These are phyloP conservation scores for Tricladium varicosporioides DNA, from an alignment of 2,329 filamentous ascomycete species.

Conservation along the genomic window DNA sequence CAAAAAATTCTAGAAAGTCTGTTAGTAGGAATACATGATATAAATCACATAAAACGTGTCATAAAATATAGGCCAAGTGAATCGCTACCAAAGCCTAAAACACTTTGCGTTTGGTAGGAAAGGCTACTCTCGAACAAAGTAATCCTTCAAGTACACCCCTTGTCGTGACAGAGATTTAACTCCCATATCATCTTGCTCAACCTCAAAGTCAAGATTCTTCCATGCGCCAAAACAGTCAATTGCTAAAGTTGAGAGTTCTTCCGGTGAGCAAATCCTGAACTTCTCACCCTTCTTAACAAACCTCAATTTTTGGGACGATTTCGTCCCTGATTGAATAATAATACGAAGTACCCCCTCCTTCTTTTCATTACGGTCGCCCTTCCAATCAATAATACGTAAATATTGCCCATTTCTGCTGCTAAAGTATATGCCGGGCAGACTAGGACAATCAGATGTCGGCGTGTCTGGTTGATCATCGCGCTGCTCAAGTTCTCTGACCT, in stretches of 20 bases:
- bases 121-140: background rate
- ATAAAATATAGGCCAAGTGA: background rate
- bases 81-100: background rate
- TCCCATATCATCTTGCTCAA: conserved; percentile 4
- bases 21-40: conserved; percentile 1
- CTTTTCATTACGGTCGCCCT: background rate
- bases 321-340: background rate
- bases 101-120: background rate
- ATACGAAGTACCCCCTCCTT: conserved; percentile 6
- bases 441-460: conserved; percentile 3
- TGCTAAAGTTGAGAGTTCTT: background rate
- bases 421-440: conserved; percentile 5
- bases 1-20: background rate
- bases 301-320: conserved; percentile 3
- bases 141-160: background rate
- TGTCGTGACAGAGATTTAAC: conserved; percentile 1
- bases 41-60: conserved; percentile 1
- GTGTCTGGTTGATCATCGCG: conserved; percentile 5
- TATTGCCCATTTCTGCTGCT: background rate
- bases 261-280: conserved; percentile 10
- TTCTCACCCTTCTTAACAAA: conserved; percentile 4
- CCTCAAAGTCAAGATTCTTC: conserved; percentile 8
- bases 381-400: conserved; percentile 2
- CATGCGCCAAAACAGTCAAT: conserved; percentile 13
- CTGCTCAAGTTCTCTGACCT: conserved; percentile 2